Evolutionary conservation across 1,139 yeast species (phyloP), one percentile per base, ranked within the genome.

Genomic region (Scheffersomyces illinoinensis): DNA sequence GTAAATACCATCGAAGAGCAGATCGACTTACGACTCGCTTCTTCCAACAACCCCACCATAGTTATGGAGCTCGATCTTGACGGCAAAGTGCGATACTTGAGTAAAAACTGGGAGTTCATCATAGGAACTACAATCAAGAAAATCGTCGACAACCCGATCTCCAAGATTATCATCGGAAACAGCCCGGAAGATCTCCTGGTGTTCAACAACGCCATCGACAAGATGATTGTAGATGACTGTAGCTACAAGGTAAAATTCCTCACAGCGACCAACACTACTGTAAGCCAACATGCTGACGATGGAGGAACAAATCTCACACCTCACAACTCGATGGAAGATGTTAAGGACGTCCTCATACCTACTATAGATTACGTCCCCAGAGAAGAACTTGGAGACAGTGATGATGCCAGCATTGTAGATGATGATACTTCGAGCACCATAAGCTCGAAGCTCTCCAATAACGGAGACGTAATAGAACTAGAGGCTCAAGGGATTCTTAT

Each of bases 401-500:
- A 57, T 12, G 52, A 52, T 7, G 47, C 54, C 7, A 59, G 58
- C 48, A 59, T 59, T 47, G 60, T 60, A n/a, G 63, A 60, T 46
- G 64, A 62, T 24, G 68, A 64, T 47, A 43, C 62, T 1, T 56
- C 64, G 33, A 70, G 72, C 57, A 66, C 72, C 10, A 55, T 64
- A 54, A 75, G 70, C 59, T 74, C 81, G 52, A 57, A 71, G 56
- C 57, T 84, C 17, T 81, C 88, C 0, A 84, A 84, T 47, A 85
- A 86, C 68, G 90, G 90, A 8, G 85, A 82, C 12, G 74, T 84
- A 17, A 83, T 88, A 3, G 96, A 91, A 66, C 76, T 95, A 51
- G 99, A 93, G 71, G 98, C 97, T 0, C 98, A 93, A 68, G 99
- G 99, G 6, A 89, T 95, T n/a, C 73, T 95, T 48, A 89, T 95